A percentile compares a stretch with the other conserved stretches of the same genome.
phyloP scores from a whole-genome alignment of 164 flowering plant species.

The Chloranthus sessilifolius region DNA sequence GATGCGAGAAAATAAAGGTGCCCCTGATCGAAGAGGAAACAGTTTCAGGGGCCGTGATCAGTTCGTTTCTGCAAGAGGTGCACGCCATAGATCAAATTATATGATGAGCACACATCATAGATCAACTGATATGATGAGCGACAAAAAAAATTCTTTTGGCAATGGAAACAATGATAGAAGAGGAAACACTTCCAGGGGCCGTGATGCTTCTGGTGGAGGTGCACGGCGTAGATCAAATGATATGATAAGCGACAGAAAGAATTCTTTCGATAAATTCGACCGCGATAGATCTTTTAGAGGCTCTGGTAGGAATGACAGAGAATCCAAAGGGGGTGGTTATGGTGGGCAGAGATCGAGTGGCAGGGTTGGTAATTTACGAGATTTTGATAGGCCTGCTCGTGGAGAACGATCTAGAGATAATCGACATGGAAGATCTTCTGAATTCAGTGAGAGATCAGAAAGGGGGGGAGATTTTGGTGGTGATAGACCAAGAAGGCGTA shows the following conservation, averaged over 20 bases:
- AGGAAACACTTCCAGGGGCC: conserved; percentile 18
- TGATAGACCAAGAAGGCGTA: conserved; percentile 45
- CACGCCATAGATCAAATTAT: conserved; percentile 13
- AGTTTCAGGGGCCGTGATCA: conserved; percentile 16
- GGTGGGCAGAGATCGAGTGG: conserved; percentile 12
- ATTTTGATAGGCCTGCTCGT: conserved; percentile 17
- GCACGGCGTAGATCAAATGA: conserved; percentile 13
- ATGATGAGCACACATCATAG: too few species aligned
- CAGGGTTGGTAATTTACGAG: conserved; percentile 5
- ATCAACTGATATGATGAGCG: too few species aligned
- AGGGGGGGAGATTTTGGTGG: conserved; percentile 23
- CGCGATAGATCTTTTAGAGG: conserved; percentile 21
- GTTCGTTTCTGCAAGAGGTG: conserved; percentile 13
- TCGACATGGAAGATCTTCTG: conserved; percentile 26
- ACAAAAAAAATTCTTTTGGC: conserved; percentile 20
- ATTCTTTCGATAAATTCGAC: conserved; percentile 17
- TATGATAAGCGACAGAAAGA: conserved; percentile 16
- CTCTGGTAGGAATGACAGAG: conserved; percentile 16
- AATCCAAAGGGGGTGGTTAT: conserved; percentile 18
- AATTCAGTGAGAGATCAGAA: conserved; percentile 18
- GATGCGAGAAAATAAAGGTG: conserved; percentile 24
- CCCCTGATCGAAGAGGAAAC: conserved; percentile 22
- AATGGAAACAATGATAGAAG: conserved; percentile 19
- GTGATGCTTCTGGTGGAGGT: conserved; percentile 15
- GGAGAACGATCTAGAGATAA: conserved; percentile 21